phyloP scores from a whole-genome alignment of 2,329 filamentous ascomycete species.

The Coniochaeta pulveracea region DNA sequence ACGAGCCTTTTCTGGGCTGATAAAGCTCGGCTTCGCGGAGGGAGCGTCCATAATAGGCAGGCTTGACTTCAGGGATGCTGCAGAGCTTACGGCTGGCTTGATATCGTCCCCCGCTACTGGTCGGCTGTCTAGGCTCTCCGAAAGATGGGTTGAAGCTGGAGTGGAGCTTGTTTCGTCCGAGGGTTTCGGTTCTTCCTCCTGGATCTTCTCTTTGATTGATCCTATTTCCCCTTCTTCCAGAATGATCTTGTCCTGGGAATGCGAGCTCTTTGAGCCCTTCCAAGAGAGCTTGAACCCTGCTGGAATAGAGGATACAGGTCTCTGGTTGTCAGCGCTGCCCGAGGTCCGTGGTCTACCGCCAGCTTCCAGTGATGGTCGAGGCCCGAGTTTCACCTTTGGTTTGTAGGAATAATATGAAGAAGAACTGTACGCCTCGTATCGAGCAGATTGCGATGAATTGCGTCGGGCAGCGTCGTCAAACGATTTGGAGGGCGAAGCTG shows the following conservation, averaged over 20 bases:
- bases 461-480: constrained; percentile 29
- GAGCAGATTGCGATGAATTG: constrained; percentile 39
- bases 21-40: constrained; percentile 34
- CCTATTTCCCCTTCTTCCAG: constrained; percentile 16
- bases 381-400: constrained; percentile 81
- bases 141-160: too few relatives aligned
- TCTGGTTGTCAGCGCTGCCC: constrained; percentile 45
- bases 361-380: constrained; percentile 64
- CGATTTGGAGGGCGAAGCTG: constrained; percentile 32
- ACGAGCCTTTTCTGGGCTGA: constrained; percentile 81
- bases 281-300: constrained; percentile 64
- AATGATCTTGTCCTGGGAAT: constrained; percentile 21
- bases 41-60: constrained; percentile 24
- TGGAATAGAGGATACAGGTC: constrained; percentile 70
- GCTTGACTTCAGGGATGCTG: constrained; percentile 27
- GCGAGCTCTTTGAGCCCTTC: constrained; percentile 43
- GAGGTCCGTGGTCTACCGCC: constrained; percentile 49
- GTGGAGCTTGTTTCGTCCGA: constrained; percentile 25
- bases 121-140: constrained; percentile 21
- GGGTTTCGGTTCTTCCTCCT: neutral
- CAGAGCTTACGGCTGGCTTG: constrained; percentile 29
- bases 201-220: constrained; percentile 21
- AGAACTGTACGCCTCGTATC: constrained; percentile 38
- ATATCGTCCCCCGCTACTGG: constrained; percentile 23
- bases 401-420: constrained; percentile 44